These are phyloP conservation scores for Vitis vinifera DNA, from an alignment of 164 flowering plant genomes.

Conservation along the genomic window DNA sequence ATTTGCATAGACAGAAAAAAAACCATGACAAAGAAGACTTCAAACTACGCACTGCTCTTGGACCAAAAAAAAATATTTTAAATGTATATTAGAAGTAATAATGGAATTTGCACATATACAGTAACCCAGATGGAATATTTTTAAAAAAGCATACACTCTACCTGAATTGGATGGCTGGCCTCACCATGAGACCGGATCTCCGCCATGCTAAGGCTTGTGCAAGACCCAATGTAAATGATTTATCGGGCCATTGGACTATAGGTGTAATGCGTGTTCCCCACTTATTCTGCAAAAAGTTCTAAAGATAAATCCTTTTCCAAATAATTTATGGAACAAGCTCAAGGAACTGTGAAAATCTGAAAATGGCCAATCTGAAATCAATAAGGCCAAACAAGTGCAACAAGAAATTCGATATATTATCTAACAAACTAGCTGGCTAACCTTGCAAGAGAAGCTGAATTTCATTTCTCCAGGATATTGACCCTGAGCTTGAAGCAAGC, in stretches of 20 bases:
- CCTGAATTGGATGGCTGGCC: slow-evolving; percentile 86
- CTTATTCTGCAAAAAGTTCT: slow-evolving; percentile 55
- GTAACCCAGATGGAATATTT: not conserved
- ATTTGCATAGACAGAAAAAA: too few relatives aligned
- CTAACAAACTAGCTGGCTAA: slow-evolving; percentile 20
- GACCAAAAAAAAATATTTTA: too few relatives aligned
- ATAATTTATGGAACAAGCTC: not conserved
- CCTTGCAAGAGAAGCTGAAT: slow-evolving; percentile 91
- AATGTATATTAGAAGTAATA: too few relatives aligned
- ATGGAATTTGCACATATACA: not conserved
- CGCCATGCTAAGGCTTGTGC: slow-evolving; percentile 91
- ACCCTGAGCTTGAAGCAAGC: slow-evolving; percentile 95
- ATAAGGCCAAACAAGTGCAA: not conserved
- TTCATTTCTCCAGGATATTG: slow-evolving; percentile 94
- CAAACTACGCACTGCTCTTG: too few relatives aligned
- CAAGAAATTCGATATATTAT: not conserved
- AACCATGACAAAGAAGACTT: too few relatives aligned
- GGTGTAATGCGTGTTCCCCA: slow-evolving; percentile 93
- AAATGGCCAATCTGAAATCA: not conserved
- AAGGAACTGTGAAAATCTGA: not conserved
- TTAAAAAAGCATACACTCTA: slow-evolving; percentile 15
- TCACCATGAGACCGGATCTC: slow-evolving; percentile 85
- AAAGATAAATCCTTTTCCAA: not conserved
- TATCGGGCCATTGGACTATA: slow-evolving; percentile 87
- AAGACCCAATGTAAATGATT: slow-evolving; percentile 72